phyloP scores from a whole-genome alignment of 495 filamentous ascomycete species.

The Lophiotrema nucula region DNA sequence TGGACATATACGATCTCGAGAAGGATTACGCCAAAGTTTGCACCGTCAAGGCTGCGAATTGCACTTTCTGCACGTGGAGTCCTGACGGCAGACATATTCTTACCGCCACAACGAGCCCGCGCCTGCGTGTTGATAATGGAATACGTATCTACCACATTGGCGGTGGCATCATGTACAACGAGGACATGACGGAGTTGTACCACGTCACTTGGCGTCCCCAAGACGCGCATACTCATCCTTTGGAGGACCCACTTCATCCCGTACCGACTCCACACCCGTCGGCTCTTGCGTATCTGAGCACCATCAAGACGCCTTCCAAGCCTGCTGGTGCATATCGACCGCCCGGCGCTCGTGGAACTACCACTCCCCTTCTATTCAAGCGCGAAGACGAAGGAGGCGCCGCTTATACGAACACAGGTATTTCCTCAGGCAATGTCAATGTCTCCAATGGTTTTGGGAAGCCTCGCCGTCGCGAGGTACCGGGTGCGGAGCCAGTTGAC shows the following conservation, averaged over 20 bases:
- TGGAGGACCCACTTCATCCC: slow-evolving; percentile 71
- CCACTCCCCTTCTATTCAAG: slow-evolving; percentile 91
- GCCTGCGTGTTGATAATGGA: slow-evolving; percentile 93
- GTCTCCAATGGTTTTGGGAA: slow-evolving; percentile 77
- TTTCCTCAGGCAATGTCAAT: slow-evolving; percentile 50
- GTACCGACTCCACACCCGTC: slow-evolving; percentile 81
- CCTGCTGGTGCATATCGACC: slow-evolving; percentile 93
- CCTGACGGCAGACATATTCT: slow-evolving; percentile 93
- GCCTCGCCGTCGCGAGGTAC: slow-evolving; percentile 65
- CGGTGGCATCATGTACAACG: slow-evolving; percentile 88
- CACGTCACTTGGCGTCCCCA: slow-evolving; percentile 88
- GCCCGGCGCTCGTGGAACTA: slow-evolving; percentile 86
- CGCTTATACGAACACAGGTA: slow-evolving; percentile 80
- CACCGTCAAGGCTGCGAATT: slow-evolving; percentile 93
- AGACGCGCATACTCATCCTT: slow-evolving; percentile 54
- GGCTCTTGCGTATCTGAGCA: slow-evolving; percentile 76
- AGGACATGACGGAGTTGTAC: slow-evolving; percentile 91
- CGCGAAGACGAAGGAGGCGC: slow-evolving; percentile 95
- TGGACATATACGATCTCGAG: slow-evolving; percentile 94
- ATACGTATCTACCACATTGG: slow-evolving; percentile 92
- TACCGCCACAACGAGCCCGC: slow-evolving; percentile 92
- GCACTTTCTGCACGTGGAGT: slow-evolving; percentile 93
- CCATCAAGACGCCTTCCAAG: slow-evolving; percentile 87
- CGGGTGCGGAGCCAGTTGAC: slow-evolving; percentile 69
- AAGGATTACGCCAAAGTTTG: slow-evolving; percentile 86